These are phyloP conservation scores for Penicillium sp. DNA, from an alignment of 2,329 filamentous ascomycete genomes.

Conservation along the genomic window DNA sequence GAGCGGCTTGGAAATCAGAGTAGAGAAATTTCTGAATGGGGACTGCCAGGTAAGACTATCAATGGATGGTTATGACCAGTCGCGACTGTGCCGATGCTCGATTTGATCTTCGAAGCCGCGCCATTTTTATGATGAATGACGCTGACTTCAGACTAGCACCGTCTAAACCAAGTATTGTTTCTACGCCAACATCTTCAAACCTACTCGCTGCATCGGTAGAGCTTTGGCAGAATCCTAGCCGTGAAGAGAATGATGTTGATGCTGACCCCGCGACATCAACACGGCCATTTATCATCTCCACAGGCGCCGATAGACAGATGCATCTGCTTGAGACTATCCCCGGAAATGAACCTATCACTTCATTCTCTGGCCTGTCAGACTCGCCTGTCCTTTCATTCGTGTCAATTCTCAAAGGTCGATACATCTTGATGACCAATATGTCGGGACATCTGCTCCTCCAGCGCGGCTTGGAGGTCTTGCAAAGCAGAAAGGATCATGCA, in stretches of 20 bases:
- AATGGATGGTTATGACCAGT: neutral
- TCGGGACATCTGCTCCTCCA: constrained; percentile 62
- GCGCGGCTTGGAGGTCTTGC: constrained; percentile 50
- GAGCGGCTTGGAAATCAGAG: constrained; percentile 60
- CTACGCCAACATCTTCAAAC: constrained; percentile 58
- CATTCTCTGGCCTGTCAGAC: constrained; percentile 39
- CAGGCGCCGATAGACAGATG: constrained; percentile 56
- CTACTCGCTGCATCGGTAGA: constrained; percentile 58
- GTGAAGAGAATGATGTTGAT: constrained; percentile 6
- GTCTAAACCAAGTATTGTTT: constrained; percentile 49
- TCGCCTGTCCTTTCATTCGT: constrained; percentile 60
- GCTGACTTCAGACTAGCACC: constrained; percentile 50
- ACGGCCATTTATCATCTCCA: constrained; percentile 48
- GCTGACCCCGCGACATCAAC: constrained; percentile 19
- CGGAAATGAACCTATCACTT: constrained; percentile 30
- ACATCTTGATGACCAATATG: constrained; percentile 63
- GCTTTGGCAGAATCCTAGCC: constrained; percentile 36
- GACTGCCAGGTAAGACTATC: constrained; percentile 48
- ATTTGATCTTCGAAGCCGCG: neutral
- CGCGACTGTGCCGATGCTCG: neutral
- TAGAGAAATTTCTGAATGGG: constrained; percentile 53
- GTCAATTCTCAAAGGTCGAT: constrained; percentile 48
- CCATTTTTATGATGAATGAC: neutral
- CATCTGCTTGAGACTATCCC: constrained; percentile 50
- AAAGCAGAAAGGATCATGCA: constrained; percentile 61